Evolutionary conservation across 495 filamentous ascomycete genomes (phyloP).

Genomic region (Hamigera avellanea): DNA sequence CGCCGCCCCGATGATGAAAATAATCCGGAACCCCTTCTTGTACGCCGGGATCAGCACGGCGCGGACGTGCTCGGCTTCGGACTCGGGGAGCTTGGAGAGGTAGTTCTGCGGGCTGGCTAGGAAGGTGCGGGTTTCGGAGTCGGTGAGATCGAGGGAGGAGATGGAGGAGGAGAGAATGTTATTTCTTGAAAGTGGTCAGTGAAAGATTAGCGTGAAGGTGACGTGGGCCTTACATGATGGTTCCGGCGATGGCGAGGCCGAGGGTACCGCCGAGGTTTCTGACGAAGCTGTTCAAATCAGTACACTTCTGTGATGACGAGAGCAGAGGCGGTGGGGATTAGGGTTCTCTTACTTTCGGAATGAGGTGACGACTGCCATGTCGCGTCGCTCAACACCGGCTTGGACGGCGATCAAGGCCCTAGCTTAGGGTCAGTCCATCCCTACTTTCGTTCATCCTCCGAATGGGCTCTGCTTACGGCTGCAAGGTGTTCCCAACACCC

Average conservation of each 20-base stretch:
- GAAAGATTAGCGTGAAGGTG: not conserved
- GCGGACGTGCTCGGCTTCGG: slow-evolving; percentile 24
- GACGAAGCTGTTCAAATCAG: too few species aligned
- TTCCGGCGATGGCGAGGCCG: slow-evolving; percentile 40
- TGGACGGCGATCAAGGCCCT: slow-evolving; percentile 38
- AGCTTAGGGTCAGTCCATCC: too few species aligned
- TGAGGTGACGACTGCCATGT: slow-evolving; percentile 48
- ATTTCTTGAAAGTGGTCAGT: not conserved
- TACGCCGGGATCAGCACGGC: slow-evolving; percentile 37
- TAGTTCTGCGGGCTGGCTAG: slow-evolving; percentile 20
- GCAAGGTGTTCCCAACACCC: slow-evolving; percentile 41
- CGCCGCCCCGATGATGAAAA: slow-evolving; percentile 36
- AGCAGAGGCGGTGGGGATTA: slow-evolving; percentile 40
- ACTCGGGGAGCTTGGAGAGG: slow-evolving; percentile 13
- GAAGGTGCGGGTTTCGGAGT: slow-evolving; percentile 16
- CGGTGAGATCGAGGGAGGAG: slow-evolving; percentile 16
- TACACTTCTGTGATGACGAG: too few species aligned
- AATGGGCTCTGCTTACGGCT: too few species aligned
- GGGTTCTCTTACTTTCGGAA: too few species aligned
- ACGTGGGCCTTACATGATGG: slow-evolving; percentile 28
- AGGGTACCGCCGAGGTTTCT: slow-evolving; percentile 43
- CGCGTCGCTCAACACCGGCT: slow-evolving; percentile 37
- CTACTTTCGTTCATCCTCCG: too few species aligned
- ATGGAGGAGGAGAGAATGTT: too few species aligned
- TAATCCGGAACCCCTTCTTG: slow-evolving; percentile 35